Percentiles rank a stretch among this genome's conserved stretches.
Conservation (phyloP, 306 rosid species). For the Rubus idaeus region DNA sequence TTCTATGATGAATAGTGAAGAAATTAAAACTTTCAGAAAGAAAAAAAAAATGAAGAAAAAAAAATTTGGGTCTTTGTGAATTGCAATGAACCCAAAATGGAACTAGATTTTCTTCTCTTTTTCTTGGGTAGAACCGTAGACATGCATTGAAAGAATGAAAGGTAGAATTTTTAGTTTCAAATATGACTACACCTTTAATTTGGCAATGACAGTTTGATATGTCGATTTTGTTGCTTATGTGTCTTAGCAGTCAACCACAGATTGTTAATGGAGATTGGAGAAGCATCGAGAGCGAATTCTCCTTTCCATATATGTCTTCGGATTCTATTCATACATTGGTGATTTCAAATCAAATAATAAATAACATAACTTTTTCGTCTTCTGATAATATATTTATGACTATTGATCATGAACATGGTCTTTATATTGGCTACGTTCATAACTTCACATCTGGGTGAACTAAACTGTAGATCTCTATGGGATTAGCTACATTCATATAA, state of each 20-base stretch:
- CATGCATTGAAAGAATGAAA: not conserved
- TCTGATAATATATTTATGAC: not conserved
- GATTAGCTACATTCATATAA: no score
- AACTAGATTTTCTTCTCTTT: no score
- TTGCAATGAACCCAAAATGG: no score
- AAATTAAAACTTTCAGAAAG: no score
- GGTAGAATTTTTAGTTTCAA: not conserved
- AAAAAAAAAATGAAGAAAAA: no score
- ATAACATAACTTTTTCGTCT: not conserved
- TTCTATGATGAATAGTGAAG: no score
- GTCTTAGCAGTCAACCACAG: not conserved
- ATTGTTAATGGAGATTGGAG: not conserved
- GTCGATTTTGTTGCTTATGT: not conserved
- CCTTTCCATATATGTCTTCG: not conserved
- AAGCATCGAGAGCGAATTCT: not conserved
- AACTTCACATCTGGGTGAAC: no score
- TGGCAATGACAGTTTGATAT: not conserved
- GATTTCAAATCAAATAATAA: not conserved
- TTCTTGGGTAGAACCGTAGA: not conserved
- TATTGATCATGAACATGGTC: slow-evolving; percentile 6
- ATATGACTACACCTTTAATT: not conserved
- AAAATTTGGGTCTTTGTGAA: no score
- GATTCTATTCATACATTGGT: not conserved
- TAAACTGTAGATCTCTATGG: no score
- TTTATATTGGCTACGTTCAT: not conserved